phyloP scores from a whole-genome alignment of 208 protist species.

The Wallacemonas sp. region DNA sequence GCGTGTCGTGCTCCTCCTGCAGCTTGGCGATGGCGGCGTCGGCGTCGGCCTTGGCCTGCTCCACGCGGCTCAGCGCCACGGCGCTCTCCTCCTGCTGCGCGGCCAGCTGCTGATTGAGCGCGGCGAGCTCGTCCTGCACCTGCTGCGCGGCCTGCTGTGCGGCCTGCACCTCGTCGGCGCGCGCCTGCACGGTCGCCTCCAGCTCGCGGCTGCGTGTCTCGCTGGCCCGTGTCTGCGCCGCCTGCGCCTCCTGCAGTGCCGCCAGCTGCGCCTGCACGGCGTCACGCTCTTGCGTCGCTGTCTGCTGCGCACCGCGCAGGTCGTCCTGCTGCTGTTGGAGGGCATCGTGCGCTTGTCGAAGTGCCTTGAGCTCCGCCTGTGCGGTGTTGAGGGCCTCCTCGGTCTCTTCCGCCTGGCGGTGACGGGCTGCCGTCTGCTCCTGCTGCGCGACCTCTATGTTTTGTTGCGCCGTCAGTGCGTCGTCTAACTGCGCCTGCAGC shows the following conservation, averaged over 20 bases:
- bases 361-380: not conserved
- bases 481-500: too few relatives aligned
- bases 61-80: conserved; percentile 10
- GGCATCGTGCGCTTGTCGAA: too few relatives aligned
- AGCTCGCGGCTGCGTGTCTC: not conserved
- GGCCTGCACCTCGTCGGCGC: conserved; percentile 16
- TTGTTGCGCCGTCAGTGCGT: not conserved
- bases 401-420: not conserved
- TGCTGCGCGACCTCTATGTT: too few relatives aligned
- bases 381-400: not conserved
- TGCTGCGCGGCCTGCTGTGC: not conserved
- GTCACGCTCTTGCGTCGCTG: too few relatives aligned
- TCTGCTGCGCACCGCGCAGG: not conserved
- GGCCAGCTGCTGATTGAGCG: not conserved
- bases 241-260: conserved; percentile 3
- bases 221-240: not conserved
- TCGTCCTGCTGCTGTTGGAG: conserved; percentile 15
- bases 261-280: not conserved
- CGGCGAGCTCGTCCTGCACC: conserved; percentile 1
- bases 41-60: not conserved
- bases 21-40: not conserved
- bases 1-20: conserved; percentile 21
- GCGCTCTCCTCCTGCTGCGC: conserved; percentile 12
- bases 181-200: not conserved
- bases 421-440: too few relatives aligned